phyloP scores from a whole-genome alignment of 495 filamentous ascomycete species.

The Eremomyces bilateralis region DNA sequence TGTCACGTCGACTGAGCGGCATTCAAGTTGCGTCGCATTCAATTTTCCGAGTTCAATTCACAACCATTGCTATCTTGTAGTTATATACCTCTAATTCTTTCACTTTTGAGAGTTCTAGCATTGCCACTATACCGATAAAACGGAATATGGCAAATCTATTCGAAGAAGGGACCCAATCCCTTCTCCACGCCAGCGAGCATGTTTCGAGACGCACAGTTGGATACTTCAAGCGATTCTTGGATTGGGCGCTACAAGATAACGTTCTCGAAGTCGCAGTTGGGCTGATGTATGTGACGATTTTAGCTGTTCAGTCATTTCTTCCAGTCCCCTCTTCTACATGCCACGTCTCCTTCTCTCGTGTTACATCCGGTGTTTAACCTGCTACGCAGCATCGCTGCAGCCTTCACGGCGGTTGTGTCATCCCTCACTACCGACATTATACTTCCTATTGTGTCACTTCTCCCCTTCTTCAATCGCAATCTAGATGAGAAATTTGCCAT shows the following conservation, averaged over 20 bases:
- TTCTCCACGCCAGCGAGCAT: constrained; percentile 8
- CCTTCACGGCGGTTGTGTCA: constrained; percentile 51
- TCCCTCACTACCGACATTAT: constrained; percentile 52
- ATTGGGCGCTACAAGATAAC: constrained; percentile 53
- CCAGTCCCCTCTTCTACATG: neutral
- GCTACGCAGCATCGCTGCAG: constrained; percentile 43
- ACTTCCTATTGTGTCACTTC: constrained; percentile 42
- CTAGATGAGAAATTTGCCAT: constrained; percentile 58
- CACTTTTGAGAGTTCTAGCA: too few relatives aligned
- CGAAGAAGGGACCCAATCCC: constrained; percentile 9
- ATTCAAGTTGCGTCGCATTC: too few relatives aligned
- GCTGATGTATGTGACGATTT: constrained; percentile 44
- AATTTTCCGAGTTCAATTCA: too few relatives aligned
- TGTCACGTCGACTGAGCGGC: too few relatives aligned
- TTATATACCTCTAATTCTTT: too few relatives aligned
- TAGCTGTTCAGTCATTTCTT: constrained; percentile 6
- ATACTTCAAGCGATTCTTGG: constrained; percentile 38
- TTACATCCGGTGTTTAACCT: too few relatives aligned
- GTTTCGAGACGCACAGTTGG: constrained; percentile 8
- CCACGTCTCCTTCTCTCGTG: too few relatives aligned
- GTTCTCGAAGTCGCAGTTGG: constrained; percentile 57
- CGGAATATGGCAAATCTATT: too few relatives aligned
- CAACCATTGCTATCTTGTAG: too few relatives aligned
- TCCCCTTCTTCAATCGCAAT: constrained; percentile 48
- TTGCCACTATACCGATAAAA: too few relatives aligned